Base-by-base conservation (phyloP, 768 basidiomycete species). In the Tephrocybe rancida region DNA sequence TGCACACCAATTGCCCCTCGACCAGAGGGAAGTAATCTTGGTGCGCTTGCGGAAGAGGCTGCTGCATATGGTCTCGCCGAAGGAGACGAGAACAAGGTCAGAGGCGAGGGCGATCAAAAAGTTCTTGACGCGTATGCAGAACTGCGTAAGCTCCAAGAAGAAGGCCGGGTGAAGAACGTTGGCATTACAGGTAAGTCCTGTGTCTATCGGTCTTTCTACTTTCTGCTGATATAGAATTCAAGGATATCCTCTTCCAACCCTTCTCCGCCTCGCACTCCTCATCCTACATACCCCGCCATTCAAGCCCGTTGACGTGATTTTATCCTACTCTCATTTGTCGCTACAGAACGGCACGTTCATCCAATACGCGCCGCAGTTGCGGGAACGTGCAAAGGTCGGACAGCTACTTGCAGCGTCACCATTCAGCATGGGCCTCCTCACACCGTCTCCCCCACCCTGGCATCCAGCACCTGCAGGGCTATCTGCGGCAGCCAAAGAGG, bases 171-270 rank as follows among this genome's bases (percentile, higher is more conserved):
- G 57, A 82, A 73, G 64, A 73, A 84, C 35, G 82, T 95, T 52
- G 93, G 94, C 9, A 88, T 95, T 59, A 85, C 87, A 57, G 92
- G 92, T 88, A 62, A 5, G 39, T 41, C 35, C 13, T 41, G 39
- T 41, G 5, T 38, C 69, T 64, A 16, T 27, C 3, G 11, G 19
- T 37, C 24, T 43, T 24, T 18, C 35, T 26, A 3, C 43, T 27
- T 10, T 18, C 3, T 44, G 14, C 34, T 51, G 27, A 51, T 50
- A 29, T 25, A 54, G 13, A 21, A 41, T 16, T 16, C 64, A 48
- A 92, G 93, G 89, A 0, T 92, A 85, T 59, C 91, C 92, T 10
- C 76, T 95, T 22, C 86, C 92, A 8, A 87, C 87, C 0, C 78
- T 95, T n/a, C 79, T 95, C 25, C 86, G 93, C n/a, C 70, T 94